Conservation (phyloP, 768 basidiomycete species). For the Roridomyces roridus region DNA sequence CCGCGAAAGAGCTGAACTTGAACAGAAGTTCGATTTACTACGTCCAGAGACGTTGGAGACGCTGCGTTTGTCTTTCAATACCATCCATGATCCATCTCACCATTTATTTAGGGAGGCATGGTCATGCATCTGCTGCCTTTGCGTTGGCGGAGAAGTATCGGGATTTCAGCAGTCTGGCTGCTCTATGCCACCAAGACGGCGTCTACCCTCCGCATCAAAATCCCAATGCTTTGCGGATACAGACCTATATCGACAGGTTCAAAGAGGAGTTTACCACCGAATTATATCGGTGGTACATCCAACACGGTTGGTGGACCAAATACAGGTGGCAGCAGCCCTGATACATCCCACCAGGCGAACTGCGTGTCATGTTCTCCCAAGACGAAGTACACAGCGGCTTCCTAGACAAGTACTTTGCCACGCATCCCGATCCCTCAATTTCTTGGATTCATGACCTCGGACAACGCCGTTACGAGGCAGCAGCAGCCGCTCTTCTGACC, state of each 20-base stretch:
- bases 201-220: slow-evolving; percentile 71
- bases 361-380: slow-evolving; percentile 82
- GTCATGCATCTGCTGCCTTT: slow-evolving; percentile 74
- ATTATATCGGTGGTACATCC: slow-evolving; percentile 92
- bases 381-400: slow-evolving; percentile 65
- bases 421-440: slow-evolving; percentile 61
- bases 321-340: neutral
- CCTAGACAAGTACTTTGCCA: slow-evolving; percentile 76
- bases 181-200: slow-evolving; percentile 75
- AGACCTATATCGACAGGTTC: slow-evolving; percentile 77
- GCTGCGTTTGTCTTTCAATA: slow-evolving; percentile 61
- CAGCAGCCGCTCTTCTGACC: slow-evolving; percentile 65
- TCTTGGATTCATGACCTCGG: slow-evolving; percentile 92
- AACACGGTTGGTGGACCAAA: slow-evolving; percentile 64
- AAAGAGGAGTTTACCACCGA: slow-evolving; percentile 86
- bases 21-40: slow-evolving; percentile 70
- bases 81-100: neutral
- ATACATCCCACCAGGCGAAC: slow-evolving; percentile 59
- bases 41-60: slow-evolving; percentile 82
- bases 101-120: slow-evolving; percentile 61
- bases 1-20: slow-evolving; percentile 63
- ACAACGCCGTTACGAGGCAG: slow-evolving; percentile 66
- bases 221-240: slow-evolving; percentile 65
- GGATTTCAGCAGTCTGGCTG: slow-evolving; percentile 86
- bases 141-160: slow-evolving; percentile 84